Base-by-base conservation (phyloP, 163 green algal species). In the Trebouxiophyceae sp. region DNA sequence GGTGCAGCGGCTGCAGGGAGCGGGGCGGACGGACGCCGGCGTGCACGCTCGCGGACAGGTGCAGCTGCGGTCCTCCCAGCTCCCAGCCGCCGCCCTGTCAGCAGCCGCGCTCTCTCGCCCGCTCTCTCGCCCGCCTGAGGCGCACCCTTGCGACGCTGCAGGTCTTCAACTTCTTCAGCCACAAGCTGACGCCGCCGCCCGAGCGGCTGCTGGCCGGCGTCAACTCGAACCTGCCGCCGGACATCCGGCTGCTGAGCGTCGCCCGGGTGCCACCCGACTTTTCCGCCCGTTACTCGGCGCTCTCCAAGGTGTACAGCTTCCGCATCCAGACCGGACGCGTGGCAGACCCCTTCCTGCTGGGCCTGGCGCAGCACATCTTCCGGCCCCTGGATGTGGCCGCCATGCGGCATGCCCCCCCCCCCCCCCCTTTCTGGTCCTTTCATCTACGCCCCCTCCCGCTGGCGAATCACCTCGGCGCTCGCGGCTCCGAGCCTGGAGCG, bases 41-140 rank as follows among this genome's bases (percentile, higher is more conserved):
- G 84, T 89, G 62, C 82, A 89, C 32, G 82, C 82, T 0, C 28
- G 63, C 6, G 82, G 77, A 1, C 82, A 89, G 82, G 80, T 84
- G 8, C 45, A 16, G 16, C 8, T 50, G 8, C 33, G 33, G 20
- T 19, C 23, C 30, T 23, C 47, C 59, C 24, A 19, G 5, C 8
- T 19, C 5, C 26, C 7, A n/a, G 20, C 55, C 23, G 16, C 5
- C 5, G 12, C 5, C n/a, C 34, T 39, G 5, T 6, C n/a, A 23
- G 20, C 7, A 8, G 19, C 47, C 26, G 47, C 47, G 7, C 16
- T 27, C 7, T 23, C 47, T 57, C 26, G 12, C n/a, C n/a, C n/a
- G n/a, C n/a, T n/a, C n/a, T n/a, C n/a, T n/a, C n/a, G n/a, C n/a
- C n/a, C n/a, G n/a, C n/a, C n/a, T n/a, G 22, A 23, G 47, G 19